phyloP scores from a whole-genome alignment of 306 rosid genomes.

The Citrullus amarus region DNA sequence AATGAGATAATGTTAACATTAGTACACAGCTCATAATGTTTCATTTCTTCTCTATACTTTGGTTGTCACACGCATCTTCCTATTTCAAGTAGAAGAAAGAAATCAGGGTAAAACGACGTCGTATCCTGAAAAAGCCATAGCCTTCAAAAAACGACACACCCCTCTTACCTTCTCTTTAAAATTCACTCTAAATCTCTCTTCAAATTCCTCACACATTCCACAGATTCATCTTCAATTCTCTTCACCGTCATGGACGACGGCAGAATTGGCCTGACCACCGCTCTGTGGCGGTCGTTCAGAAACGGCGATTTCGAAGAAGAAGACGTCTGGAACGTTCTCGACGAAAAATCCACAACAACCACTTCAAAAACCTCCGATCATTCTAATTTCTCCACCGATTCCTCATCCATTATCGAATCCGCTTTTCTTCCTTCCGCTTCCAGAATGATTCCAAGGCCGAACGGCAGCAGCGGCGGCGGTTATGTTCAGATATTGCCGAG shows the following conservation, averaged over 20 bases:
- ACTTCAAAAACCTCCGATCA: background rate
- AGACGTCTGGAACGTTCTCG: constrained; percentile 60
- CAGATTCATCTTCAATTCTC: background rate
- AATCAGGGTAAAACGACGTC: background rate
- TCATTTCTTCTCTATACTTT: background rate
- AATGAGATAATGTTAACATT: background rate
- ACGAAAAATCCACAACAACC: constrained; percentile 25
- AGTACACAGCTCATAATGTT: background rate
- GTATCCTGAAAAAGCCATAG: background rate
- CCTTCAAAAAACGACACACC: background rate
- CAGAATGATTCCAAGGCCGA: constrained; percentile 50
- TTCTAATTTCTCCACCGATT: background rate
- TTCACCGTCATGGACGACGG: constrained; percentile 34
- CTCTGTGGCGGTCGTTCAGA: constrained; percentile 66
- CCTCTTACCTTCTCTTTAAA: background rate
- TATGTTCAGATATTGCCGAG: constrained; percentile 30
- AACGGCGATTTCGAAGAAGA: constrained; percentile 84
- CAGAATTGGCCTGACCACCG: constrained; percentile 30
- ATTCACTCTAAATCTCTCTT: background rate
- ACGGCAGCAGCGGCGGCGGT: constrained; percentile 19
- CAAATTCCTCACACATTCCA: background rate
- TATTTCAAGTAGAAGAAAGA: background rate
- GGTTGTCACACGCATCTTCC: background rate
- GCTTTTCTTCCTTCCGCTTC: constrained; percentile 22
- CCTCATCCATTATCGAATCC: background rate